Base-by-base conservation (phyloP, 306 rosid genomes). In the Vigna nakashimae region DNA sequence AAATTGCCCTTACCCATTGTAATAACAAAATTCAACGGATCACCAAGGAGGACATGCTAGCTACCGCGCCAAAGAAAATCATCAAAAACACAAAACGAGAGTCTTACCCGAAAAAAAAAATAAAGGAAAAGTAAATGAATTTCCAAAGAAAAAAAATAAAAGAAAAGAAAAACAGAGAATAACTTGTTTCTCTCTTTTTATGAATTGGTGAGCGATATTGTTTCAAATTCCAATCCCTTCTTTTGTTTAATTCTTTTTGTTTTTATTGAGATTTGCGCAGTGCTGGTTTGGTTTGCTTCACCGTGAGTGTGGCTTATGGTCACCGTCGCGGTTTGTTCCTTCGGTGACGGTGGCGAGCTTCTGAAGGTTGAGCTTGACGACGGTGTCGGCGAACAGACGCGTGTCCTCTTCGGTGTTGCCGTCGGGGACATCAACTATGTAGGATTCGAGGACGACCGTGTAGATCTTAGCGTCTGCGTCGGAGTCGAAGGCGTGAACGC, bases 401-500 rank as follows among this genome's bases (percentile, higher is more conserved):
- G 99, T 91, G 80, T 96, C 99, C 78, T 92, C 98, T 79, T 87
- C 94, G 14, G 98, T 90, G 68, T 92, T 96, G 24, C 99, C 99
- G 38, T 96, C 98, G 26, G 99, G 99, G 38, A 90, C 90, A 72
- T 96, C 99, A 11, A 96, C 99, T 1, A 84, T 34, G 76, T 96
- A 96, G 2, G 99, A 96, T 81, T 96, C 99, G 63, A 96, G 77
- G 49, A 91, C 98, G 1, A 90, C 90, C 78, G 93, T 80, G 89
- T 88, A 87, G 97, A 91, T 91, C 97, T 84, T 85, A 15, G 88
- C 90, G 28, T 79, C 89, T 43, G 17, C 2, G 2, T 83, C 86
- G 71, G 85, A 81, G 65, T 87, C 86, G 58, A 90, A 78, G 17
- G 85, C 83, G 79, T 96, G 94, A 38, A 91, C 97, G 51, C 97